phyloP scores from a whole-genome alignment of 1,139 yeast genomes.

The Nakaseomyces uthaithaninus region DNA sequence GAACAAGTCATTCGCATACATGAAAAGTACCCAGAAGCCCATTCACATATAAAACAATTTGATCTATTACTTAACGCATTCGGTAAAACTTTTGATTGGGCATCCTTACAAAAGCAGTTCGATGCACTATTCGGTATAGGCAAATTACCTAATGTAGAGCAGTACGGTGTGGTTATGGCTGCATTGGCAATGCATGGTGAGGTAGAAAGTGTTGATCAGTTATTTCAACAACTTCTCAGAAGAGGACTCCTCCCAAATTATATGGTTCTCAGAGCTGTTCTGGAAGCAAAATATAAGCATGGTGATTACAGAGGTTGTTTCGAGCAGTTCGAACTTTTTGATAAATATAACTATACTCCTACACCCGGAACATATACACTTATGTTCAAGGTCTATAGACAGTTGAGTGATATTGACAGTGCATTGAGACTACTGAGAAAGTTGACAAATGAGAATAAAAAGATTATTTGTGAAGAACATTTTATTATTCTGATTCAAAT shows the following conservation, averaged over 20 bases:
- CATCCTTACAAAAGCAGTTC: conserved; percentile 50
- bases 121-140: conserved; percentile 54
- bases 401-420: conserved; percentile 34
- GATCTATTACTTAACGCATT: conserved; percentile 42
- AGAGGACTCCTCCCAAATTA: conserved; percentile 45
- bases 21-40: conserved; percentile 24
- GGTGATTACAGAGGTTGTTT: conserved; percentile 43
- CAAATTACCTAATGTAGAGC: conserved; percentile 46
- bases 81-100: conserved; percentile 51
- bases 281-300: conserved; percentile 40
- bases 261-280: conserved; percentile 42
- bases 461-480: conserved; percentile 21
- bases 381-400: conserved; percentile 38
- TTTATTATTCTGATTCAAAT: conserved; percentile 30
- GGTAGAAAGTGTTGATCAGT: conserved; percentile 42
- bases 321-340: conserved; percentile 37
- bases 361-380: conserved; percentile 36
- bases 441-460: conserved; percentile 23
- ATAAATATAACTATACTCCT: conserved; percentile 34
- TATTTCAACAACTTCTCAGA: conserved; percentile 42
- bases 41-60: conserved; percentile 33
- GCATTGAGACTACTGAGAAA: conserved; percentile 39
- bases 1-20: conserved; percentile 9
- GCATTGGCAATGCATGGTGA: conserved; percentile 57
- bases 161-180: conserved; percentile 57